Base-by-base conservation (phyloP, 2,329 filamentous ascomycete species). In the Cryphonectria nitschkei region DNA sequence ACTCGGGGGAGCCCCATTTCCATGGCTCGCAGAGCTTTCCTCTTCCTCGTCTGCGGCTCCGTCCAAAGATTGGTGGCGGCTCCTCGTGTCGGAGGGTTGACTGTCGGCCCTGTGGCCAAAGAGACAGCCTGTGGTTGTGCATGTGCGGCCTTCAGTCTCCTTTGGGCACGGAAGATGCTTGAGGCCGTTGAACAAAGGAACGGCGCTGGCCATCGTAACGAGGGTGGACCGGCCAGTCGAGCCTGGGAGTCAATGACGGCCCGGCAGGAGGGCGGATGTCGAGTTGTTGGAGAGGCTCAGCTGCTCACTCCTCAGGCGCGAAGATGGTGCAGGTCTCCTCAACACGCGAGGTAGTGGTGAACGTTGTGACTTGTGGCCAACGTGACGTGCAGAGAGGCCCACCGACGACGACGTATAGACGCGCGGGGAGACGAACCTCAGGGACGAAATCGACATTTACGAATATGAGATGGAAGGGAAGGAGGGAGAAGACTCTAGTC, bases 101-200 rank as follows among this genome's bases (percentile, higher is more conserved):
- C 7, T n/a, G 60, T 68, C 67, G 16, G 54, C 50, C n/a, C 56
- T 65, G 50, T 73, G 71, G 26, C 71, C 71, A 64, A 73, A 73
- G 19, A 73, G 71, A 50, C 71, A 73, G 11, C 69, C 69, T 39
- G 56, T 3, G 16, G 69, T 73, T 16, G 58, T 70, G 69, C 71
- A 73, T n/a, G 52, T 68, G 22, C 46, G 52, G n/a, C 71, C 69
- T 67, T 63, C 69, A 39, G 69, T 58, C 67, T 73, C 71, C 58
- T 69, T 71, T 19, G 71, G 71, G 58, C 71, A 73, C 26, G 71
- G 66, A 26, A 73, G 71, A 64, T 73, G 71, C 66, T 65, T 71
- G 32, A 73, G 69, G 19, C 71, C 71, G 14, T 67, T 71, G 71
- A 73, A 73, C n/a, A 73, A 37, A 50, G 71, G 71, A 46, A 73